A percentile compares a stretch with the other conserved stretches of the same genome.
Conservation (phyloP, 1,139 yeast genomes). For the Magnusiomyces suaveolens region DNA sequence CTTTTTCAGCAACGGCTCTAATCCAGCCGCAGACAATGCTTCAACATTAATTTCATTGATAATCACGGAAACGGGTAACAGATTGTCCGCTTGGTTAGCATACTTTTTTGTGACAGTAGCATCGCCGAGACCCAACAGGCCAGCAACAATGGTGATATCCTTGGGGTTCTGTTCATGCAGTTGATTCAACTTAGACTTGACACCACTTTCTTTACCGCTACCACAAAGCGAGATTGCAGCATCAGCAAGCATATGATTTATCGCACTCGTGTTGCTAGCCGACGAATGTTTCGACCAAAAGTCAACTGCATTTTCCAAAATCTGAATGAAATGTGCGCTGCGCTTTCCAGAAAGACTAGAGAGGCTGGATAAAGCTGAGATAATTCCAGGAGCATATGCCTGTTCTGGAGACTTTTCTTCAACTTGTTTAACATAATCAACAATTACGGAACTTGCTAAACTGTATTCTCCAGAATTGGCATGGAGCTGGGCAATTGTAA, state of each 20-base stretch:
- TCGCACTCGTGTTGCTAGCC: conserved; percentile 12
- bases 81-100: conserved; percentile 17
- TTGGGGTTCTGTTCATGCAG: conserved; percentile 11
- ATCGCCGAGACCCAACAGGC: conserved; percentile 20
- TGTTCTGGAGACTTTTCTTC: conserved; percentile 14
- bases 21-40: conserved; percentile 34
- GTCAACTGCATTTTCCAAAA: conserved; percentile 11
- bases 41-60: conserved; percentile 36
- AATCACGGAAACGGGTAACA: conserved; percentile 28
- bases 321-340: background rate
- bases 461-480: conserved; percentile 32
- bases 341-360: conserved; percentile 34
- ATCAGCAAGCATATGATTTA: conserved; percentile 19
- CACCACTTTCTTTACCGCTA: conserved; percentile 10
- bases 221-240: conserved; percentile 19
- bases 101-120: conserved; percentile 13
- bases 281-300: conserved; percentile 8
- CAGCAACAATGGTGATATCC: conserved; percentile 16
- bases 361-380: conserved; percentile 38
- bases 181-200: conserved; percentile 13
- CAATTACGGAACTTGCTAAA: conserved; percentile 36
- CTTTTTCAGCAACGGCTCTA: conserved; percentile 30
- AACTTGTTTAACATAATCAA: conserved; percentile 21
- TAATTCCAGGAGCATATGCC: conserved; percentile 37
- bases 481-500: conserved; percentile 40